Evolutionary conservation across 1,284 basidiomycete species (phyloP).

Genomic region (Leccinum subspadiceum): DNA sequence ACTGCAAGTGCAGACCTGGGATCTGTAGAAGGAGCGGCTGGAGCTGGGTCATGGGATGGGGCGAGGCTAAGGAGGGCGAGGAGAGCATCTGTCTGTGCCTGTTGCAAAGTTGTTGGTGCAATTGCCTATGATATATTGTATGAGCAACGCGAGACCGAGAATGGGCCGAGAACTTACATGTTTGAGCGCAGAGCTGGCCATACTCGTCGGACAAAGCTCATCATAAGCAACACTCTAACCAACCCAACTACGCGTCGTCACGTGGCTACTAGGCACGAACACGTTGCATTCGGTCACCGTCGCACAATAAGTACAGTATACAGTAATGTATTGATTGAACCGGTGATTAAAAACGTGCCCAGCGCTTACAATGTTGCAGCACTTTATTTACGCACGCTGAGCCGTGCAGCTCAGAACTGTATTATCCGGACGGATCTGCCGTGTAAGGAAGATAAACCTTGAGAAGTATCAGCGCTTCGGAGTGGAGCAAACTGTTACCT

Average conservation of each 20-base stretch:
- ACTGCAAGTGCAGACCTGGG: conserved; percentile 34
- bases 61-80: conserved; percentile 63
- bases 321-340: too few species aligned
- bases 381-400: background rate
- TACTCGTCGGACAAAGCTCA: conserved; percentile 24
- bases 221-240: background rate
- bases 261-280: background rate
- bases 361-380: background rate
- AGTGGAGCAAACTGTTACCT: conserved; percentile 18
- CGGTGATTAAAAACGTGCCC: conserved; percentile 1
- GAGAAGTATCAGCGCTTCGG: conserved; percentile 4
- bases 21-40: conserved; percentile 26
- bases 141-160: background rate
- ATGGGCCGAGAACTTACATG: conserved; percentile 41
- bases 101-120: conserved; percentile 57
- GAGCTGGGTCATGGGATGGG: conserved; percentile 42
- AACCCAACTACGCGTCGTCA: conserved; percentile 2
- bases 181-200: conserved; percentile 56
- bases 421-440: background rate
- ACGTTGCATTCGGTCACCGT: background rate
- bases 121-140: conserved; percentile 20
- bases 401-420: background rate
- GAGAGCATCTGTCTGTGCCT: conserved; percentile 75
- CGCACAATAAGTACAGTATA: background rate
- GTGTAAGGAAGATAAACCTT: background rate